phyloP scores from a whole-genome alignment of 306 rosid species.

The Corylus americana region DNA sequence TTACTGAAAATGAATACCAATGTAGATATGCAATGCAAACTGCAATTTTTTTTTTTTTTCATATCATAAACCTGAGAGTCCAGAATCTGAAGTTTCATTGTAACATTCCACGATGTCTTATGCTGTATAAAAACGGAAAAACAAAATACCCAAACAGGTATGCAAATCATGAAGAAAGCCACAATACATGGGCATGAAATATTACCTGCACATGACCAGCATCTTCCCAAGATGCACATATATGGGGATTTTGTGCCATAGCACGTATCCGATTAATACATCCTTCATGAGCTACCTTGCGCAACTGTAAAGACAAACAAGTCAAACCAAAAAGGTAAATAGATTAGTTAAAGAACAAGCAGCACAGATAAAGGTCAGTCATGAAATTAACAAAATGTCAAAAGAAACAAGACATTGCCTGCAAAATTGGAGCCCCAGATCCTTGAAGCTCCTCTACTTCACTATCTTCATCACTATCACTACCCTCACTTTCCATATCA shows the following conservation, averaged over 20 bases:
- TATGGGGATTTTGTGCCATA: constrained; percentile 86
- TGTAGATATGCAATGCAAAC: neutral
- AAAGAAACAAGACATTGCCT: constrained; percentile 45
- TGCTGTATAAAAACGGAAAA: neutral
- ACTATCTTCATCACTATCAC: constrained; percentile 71
- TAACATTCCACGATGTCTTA: neutral
- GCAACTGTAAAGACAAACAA: constrained; percentile 55
- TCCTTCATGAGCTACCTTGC: constrained; percentile 82
- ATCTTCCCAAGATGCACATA: constrained; percentile 95
- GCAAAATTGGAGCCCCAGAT: constrained; percentile 55
- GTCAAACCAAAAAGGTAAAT: constrained; percentile 11
- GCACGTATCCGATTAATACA: constrained; percentile 81
- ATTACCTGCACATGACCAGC: constrained; percentile 80
- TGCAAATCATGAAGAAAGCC: constrained; percentile 1
- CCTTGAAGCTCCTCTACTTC: constrained; percentile 57
- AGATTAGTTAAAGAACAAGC: constrained; percentile 13
- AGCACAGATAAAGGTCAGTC: neutral
- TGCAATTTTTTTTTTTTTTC: neutral
- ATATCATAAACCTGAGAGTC: neutral
- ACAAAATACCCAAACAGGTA: neutral
- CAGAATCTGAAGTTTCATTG: neutral
- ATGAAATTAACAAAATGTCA: constrained; percentile 9
- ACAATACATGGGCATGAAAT: constrained; percentile 7
- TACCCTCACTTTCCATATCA: constrained; percentile 64
- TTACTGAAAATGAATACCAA: neutral